Conservation (phyloP, 2,329 filamentous ascomycete genomes). For the Xenosphaeropsis pyriputrescens region DNA sequence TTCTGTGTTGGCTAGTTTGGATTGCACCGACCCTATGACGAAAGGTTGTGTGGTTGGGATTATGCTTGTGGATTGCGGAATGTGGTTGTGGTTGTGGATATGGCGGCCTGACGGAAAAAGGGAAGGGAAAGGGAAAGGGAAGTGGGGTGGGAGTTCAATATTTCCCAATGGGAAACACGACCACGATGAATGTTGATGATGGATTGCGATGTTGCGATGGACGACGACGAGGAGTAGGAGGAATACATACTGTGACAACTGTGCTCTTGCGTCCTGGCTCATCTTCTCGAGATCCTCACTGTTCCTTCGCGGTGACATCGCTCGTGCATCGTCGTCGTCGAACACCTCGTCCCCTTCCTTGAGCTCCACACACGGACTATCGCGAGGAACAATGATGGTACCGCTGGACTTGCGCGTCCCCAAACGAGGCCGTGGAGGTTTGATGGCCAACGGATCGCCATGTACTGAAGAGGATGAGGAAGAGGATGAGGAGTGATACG, state of each 20-base stretch:
- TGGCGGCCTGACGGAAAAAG: not conserved
- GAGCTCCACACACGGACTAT: constrained; percentile 59
- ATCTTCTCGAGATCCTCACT: constrained; percentile 83
- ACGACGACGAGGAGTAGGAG: constrained; percentile 1
- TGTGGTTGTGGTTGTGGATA: not conserved
- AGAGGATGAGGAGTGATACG: not conserved
- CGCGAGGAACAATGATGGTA: constrained; percentile 68
- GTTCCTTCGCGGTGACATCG: constrained; percentile 87
- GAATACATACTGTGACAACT: constrained; percentile 35
- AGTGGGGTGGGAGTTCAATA: too few relatives aligned
- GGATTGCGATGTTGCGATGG: not conserved
- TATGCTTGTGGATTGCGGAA: too few relatives aligned
- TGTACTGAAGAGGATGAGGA: constrained; percentile 1
- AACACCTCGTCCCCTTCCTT: constrained; percentile 50
- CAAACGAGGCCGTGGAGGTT: constrained; percentile 34
- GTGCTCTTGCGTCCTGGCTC: constrained; percentile 64
- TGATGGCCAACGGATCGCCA: not conserved
- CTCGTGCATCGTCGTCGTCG: constrained; percentile 75
- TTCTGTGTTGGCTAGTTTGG: too few relatives aligned
- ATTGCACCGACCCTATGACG: too few relatives aligned
- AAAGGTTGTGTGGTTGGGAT: not conserved
- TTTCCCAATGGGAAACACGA: too few relatives aligned
- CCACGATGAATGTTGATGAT: not conserved
- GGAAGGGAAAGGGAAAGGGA: too few relatives aligned
- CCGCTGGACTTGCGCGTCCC: constrained; percentile 66